Evolutionary conservation across 148 eudicot genomes (phyloP), one percentile per base, ranked within the genome.

Genomic region (Gaultheria prostrata): DNA sequence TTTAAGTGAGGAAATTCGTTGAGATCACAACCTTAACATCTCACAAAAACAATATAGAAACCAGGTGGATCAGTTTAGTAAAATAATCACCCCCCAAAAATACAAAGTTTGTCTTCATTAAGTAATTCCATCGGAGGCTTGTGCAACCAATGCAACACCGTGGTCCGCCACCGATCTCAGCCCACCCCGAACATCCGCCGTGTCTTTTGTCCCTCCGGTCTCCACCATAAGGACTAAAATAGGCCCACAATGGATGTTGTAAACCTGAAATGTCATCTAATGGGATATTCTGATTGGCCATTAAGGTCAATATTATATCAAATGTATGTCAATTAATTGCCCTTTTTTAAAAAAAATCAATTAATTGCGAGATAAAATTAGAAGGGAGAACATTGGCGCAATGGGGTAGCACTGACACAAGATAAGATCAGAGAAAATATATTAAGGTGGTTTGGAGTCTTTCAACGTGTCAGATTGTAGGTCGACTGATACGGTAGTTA

Each of bases 1-100:
- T n/a, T n/a, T n/a, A n/a, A n/a, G n/a, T n/a, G n/a, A n/a, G n/a
- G n/a, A n/a, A 79, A n/a, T 26, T 39, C 82, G 53, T 84, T 78
- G 86, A 78, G 86, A 84, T 84, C 82, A 54, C 69, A 82, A 79
- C 69, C 15, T 12, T 78, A 70, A 53, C 33, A 53, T 78, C 59
- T 45, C 17, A 76, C 48, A 69, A 32, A 63, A 70, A 18, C 39
- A 14, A 70, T 70, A 70, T 76, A 76, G 53, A 82, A 14, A 50
- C 14, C 35, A 70, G 28, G 6, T 17, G 70, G 20, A 81, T 17
- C 51, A 14, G 49, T 65, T 45, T 45, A 81, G 43, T 26, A 21
- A 39, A 39, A 39, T 39, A 39, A 39, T 39, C n/a, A n/a, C 6
- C 43, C 43, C 4, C 43, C 43, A 17, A 30, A 43, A 45, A 74